Percentiles rank a stretch among this genome's conserved stretches.
phyloP scores from a whole-genome alignment of 495 filamentous ascomycete species.

The Penicillium lagena region DNA sequence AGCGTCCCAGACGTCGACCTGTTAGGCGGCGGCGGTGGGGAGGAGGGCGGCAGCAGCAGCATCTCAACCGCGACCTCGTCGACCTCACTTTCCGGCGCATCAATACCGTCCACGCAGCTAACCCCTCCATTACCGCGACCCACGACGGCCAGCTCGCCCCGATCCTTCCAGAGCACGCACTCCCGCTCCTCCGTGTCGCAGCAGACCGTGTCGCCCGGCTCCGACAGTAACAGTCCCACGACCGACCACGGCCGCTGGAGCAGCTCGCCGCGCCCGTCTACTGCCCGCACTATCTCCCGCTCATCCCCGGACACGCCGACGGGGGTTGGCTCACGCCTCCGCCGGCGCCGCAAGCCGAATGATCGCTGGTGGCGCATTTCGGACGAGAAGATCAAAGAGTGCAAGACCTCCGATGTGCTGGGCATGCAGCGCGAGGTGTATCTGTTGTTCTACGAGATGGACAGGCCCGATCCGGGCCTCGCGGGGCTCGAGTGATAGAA shows the following conservation, averaged over 20 bases:
- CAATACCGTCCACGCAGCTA: constrained; percentile 16
- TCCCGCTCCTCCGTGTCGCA: constrained; percentile 26
- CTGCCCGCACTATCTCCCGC: constrained; percentile 17
- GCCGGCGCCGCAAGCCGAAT: constrained; percentile 52
- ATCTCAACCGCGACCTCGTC: constrained; percentile 34
- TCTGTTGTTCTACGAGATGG: constrained; percentile 89
- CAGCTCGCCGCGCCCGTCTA: constrained; percentile 16
- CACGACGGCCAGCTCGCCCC: constrained; percentile 30
- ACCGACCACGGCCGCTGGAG: constrained; percentile 21
- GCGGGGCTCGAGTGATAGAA: constrained; percentile 1
- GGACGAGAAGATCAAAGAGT: constrained; percentile 93
- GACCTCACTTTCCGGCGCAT: constrained; percentile 34
- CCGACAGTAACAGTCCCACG: constrained; percentile 22
- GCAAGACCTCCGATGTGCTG: constrained; percentile 83
- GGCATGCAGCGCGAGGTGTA: constrained; percentile 95
- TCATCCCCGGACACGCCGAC: constrained; percentile 13
- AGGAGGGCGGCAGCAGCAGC: constrained; percentile 9
- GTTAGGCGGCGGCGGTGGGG: too few relatives aligned
- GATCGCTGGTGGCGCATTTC: constrained; percentile 97
- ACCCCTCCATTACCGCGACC: constrained; percentile 29
- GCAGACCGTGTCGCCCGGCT: constrained; percentile 14
- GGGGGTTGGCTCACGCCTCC: constrained; percentile 29
- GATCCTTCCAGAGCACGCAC: constrained; percentile 29
- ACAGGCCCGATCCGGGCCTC: constrained; percentile 28
- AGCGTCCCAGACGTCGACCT: constrained; percentile 16